Evolutionary conservation across 2,329 filamentous ascomycete genomes (phyloP).

Genomic region (Kalmusia sp.): DNA sequence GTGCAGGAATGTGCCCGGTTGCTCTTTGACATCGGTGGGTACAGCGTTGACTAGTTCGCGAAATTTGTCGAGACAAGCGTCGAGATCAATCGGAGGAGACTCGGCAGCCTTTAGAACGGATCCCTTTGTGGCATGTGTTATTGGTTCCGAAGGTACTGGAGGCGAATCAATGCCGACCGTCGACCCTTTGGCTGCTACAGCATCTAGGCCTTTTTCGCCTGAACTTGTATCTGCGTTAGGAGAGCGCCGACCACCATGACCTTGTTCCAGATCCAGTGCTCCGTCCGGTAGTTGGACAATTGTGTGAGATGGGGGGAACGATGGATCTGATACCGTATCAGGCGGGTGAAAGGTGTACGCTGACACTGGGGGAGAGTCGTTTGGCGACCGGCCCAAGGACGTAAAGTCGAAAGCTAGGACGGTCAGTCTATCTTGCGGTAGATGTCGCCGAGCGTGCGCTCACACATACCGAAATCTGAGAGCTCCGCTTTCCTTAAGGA

Average conservation of each 20-base stretch:
- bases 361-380: background rate
- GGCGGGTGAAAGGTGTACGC: background rate
- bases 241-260: too few relatives aligned
- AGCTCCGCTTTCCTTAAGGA: constrained; percentile 23
- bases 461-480: constrained; percentile 26
- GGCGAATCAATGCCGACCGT: too few relatives aligned
- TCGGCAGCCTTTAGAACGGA: background rate
- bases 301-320: background rate
- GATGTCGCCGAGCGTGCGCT: too few relatives aligned
- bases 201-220: too few relatives aligned
- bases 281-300: too few relatives aligned
- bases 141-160: too few relatives aligned
- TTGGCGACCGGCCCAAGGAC: background rate
- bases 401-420: background rate
- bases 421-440: background rate
- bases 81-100: background rate
- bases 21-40: constrained; percentile 3
- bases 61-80: constrained; percentile 18
- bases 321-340: background rate
- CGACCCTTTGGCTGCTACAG: too few relatives aligned
- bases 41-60: background rate
- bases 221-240: too few relatives aligned
- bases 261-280: background rate
- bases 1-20: constrained; percentile 2
- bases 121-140: too few relatives aligned